A percentile compares a stretch with the other conserved stretches of the same genome.
Conservation (phyloP, 2,329 filamentous ascomycete species). For the Arthrobotrys entomopaga region DNA sequence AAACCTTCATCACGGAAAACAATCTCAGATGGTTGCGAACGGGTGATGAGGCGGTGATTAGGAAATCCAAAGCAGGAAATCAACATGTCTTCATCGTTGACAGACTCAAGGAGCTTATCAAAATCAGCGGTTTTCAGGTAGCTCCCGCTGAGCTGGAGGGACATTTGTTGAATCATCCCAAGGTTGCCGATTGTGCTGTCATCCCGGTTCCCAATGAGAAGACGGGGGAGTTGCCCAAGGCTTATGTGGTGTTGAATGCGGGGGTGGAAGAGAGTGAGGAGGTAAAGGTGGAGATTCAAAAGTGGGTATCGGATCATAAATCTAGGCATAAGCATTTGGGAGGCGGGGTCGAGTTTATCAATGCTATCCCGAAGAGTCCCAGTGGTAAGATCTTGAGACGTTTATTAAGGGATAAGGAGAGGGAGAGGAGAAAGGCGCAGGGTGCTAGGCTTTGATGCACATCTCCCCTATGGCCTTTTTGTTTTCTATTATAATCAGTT, state of each 20-base stretch:
- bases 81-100: constrained; percentile 90
- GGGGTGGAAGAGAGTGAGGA: constrained; percentile 58
- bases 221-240: constrained; percentile 66
- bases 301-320: constrained; percentile 62
- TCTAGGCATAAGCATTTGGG: constrained; percentile 66
- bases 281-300: constrained; percentile 63
- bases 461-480: too few relatives aligned
- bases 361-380: constrained; percentile 65
- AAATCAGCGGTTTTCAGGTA: constrained; percentile 68
- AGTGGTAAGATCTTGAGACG: constrained; percentile 65
- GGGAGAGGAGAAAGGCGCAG: constrained; percentile 71
- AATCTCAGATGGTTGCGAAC: constrained; percentile 79
- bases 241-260: constrained; percentile 64
- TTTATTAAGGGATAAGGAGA: constrained; percentile 78
- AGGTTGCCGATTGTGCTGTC: constrained; percentile 65
- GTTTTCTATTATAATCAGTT: too few relatives aligned
- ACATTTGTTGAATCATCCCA: constrained; percentile 64
- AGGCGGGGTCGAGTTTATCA: constrained; percentile 65
- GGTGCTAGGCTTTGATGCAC: constrained; percentile 72
- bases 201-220: constrained; percentile 63
- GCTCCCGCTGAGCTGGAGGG: constrained; percentile 65
- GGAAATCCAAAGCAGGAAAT: constrained; percentile 71
- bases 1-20: constrained; percentile 78
- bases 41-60: constrained; percentile 82
- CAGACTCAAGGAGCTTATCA: constrained; percentile 72